phyloP scores from a whole-genome alignment of 148 eudicot genomes.

The Beta vulgaris region DNA sequence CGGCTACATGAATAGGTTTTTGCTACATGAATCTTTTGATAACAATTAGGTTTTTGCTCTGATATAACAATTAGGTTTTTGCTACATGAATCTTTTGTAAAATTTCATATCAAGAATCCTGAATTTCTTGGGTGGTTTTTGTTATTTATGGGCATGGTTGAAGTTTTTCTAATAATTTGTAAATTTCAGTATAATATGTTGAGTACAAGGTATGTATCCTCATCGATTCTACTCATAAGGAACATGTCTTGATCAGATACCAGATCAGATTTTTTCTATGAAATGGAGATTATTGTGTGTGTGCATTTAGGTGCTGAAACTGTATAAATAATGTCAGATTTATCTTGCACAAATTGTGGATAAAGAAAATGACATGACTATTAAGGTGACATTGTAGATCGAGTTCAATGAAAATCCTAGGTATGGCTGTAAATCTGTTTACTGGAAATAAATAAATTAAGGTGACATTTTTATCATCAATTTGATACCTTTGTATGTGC shows the following conservation, averaged over 20 bases:
- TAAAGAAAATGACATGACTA: neutral
- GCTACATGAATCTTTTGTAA: neutral
- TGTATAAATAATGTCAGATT: neutral
- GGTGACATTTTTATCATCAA: too few species aligned
- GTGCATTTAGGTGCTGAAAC: conserved; percentile 11
- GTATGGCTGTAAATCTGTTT: neutral
- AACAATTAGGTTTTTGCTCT: too few species aligned
- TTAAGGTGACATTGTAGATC: conserved; percentile 2
- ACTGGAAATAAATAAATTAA: neutral
- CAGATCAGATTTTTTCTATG: neutral
- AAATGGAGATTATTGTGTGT: neutral
- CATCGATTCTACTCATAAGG: neutral
- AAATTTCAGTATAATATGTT: neutral
- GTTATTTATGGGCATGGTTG: neutral
- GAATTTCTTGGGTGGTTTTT: neutral
- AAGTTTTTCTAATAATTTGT: neutral
- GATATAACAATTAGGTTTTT: conserved; percentile 24
- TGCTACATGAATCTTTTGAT: too few species aligned
- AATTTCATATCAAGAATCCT: neutral
- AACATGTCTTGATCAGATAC: conserved; percentile 4
- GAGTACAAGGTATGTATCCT: neutral
- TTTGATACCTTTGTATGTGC: too few species aligned
- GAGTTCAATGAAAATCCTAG: neutral
- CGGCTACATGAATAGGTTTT: too few species aligned
- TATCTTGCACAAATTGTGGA: neutral